Evolutionary conservation across 1,284 basidiomycete genomes (phyloP), one percentile per base, ranked within the genome.

Genomic region (Ceratobasidium theobromae): DNA sequence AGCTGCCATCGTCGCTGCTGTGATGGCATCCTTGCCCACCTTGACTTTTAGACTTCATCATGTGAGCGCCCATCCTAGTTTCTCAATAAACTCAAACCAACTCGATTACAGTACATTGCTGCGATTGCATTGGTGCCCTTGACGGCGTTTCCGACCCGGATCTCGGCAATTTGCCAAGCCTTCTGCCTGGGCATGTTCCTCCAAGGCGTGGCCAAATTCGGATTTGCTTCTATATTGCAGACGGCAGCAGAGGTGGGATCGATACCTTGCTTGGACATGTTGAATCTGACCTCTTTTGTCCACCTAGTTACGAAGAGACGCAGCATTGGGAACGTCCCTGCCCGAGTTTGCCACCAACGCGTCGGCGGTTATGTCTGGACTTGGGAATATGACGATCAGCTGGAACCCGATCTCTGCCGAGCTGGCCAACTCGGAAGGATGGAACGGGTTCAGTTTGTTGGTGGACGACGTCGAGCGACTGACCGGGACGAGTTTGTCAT

Each of bases 401-500:
- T 95, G 92, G 92, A 78, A 78, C 45, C 70, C 76, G 0, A 79
- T 90, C n/a, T 74, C 77, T 0, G 75, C 81, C 0, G 74, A 78
- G 9, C 70, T 75, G 27, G 55, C 72, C 57, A 68, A 71, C 4
- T 69, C 71, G 3, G 76, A 78, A 66, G 80, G 79, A n/a, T 93
- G 87, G 88, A 85, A 89, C 72, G 87, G 87, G 0, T 93, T 91
- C 72, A 78, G 85, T 0, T 80, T 95, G 38, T 80, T 95, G 8
- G 82, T 95, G 6, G 91, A 95, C 73, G 93, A 95, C 71, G 92
- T 95, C 0, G 83, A 93, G 73, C 81, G 88, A 67, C 93, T 88
- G 73, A 74, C 79, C 18, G 90, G 92, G 3, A 73, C 77, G 1
- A 84, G 81, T 4, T 78, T 88, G 53, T 88, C 87, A 70, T 90